Evolutionary conservation across 371 early-diverging fungal species (phyloP).

Genomic region (Chytridium lagenaria): DNA sequence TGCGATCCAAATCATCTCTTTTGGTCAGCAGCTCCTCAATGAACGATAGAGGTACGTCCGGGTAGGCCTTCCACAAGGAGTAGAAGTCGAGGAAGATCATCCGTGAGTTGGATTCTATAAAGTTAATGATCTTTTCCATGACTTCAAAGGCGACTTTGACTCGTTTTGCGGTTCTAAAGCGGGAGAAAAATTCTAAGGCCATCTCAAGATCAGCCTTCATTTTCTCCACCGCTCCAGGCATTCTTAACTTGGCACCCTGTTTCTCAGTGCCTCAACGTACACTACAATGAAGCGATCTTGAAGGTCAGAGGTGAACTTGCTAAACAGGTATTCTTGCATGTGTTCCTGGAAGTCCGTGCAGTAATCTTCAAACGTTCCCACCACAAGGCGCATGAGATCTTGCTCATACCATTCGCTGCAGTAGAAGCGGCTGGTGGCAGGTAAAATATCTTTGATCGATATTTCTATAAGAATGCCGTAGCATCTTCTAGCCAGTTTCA

Average conservation of each 20-base stretch:
- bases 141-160: conserved; percentile 75
- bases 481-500: conserved; percentile 76
- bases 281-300: conserved; percentile 81
- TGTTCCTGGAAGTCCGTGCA: conserved; percentile 80
- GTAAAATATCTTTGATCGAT: conserved; percentile 79
- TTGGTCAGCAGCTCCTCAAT: conserved; percentile 77
- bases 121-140: conserved; percentile 71
- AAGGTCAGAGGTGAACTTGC: conserved; percentile 80
- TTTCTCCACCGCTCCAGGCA: conserved; percentile 57
- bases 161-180: conserved; percentile 67
- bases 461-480: conserved; percentile 78
- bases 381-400: conserved; percentile 78
- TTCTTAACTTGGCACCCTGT: conserved; percentile 75
- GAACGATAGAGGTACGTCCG: conserved; percentile 80
- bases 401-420: conserved; percentile 89
- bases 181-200: conserved; percentile 70
- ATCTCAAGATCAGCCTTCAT: conserved; percentile 69
- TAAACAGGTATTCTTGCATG: conserved; percentile 84
- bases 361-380: conserved; percentile 89
- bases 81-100: conserved; percentile 81
- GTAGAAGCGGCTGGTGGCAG: conserved; percentile 75
- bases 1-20: conserved; percentile 80
- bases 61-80: conserved; percentile 75
- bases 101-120: conserved; percentile 68
- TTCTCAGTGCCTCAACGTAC: conserved; percentile 82